Evolutionary conservation across 2,329 filamentous ascomycete genomes (phyloP).

Genomic region (Penicillium capsulatum): DNA sequence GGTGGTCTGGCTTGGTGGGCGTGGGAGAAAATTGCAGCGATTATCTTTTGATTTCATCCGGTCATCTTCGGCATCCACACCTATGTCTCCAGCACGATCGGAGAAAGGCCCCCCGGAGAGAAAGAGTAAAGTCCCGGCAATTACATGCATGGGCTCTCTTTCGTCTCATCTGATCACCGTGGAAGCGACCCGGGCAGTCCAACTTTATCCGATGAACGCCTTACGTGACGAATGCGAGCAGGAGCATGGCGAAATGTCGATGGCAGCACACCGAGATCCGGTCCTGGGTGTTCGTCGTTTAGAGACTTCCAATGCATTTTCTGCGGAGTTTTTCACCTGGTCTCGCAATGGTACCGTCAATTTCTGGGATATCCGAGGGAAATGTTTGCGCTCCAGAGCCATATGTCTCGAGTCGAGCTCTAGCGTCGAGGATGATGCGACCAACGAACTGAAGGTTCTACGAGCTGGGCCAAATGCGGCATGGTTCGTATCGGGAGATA

Average conservation of each 20-base stretch:
- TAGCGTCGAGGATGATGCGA: slow-evolving; percentile 40
- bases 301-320: slow-evolving; percentile 54
- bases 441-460: slow-evolving; percentile 58
- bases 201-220: slow-evolving; percentile 51
- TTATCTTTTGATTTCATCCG: slow-evolving; percentile 42
- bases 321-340: slow-evolving; percentile 83
- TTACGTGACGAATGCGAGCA: slow-evolving; percentile 30
- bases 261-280: slow-evolving; percentile 56
- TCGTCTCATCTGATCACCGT: slow-evolving; percentile 66
- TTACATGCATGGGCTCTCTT: slow-evolving; percentile 67
- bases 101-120: slow-evolving; percentile 21
- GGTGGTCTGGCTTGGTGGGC: slow-evolving; percentile 65
- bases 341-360: slow-evolving; percentile 73
- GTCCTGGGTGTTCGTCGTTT: slow-evolving; percentile 69
- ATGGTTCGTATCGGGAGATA: slow-evolving; percentile 78
- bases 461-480: slow-evolving; percentile 58
- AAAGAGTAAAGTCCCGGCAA: slow-evolving; percentile 34
- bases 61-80: slow-evolving; percentile 22
- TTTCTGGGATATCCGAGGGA: slow-evolving; percentile 76
- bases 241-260: slow-evolving; percentile 30
- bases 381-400: slow-evolving; percentile 59
- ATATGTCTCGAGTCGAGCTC: slow-evolving; percentile 64
- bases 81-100: slow-evolving; percentile 23
- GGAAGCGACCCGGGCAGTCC: slow-evolving; percentile 70
- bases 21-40: slow-evolving; percentile 54